Base-by-base conservation (phyloP, 2,329 filamentous ascomycete species). In the Xylaria sp. region DNA sequence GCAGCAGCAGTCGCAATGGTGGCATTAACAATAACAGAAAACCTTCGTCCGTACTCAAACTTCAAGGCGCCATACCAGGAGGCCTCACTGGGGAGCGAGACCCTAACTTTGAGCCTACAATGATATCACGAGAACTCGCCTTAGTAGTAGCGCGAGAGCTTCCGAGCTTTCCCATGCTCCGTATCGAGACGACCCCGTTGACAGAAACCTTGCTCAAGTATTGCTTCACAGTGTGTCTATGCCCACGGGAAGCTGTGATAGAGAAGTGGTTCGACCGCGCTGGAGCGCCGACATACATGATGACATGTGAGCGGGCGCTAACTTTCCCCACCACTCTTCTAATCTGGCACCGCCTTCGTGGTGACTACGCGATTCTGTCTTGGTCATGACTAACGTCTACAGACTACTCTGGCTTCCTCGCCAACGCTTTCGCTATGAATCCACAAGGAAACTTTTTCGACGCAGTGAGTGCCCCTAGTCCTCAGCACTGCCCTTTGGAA, bases 351-450 rank as follows among this genome's bases (percentile, higher is more conserved):
- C 15, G n/a, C 21, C 37, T 11, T 43, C 27, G 41, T 21, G 15
- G 46, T 38, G n/a, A 13, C 41, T 19, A 6, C 48, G 13, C 10
- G 11, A 31, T 47, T 23, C 21, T 35, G 11, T 19, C 9, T 33
- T 8, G 13, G 13, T 25, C 23, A 15, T 58, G 49, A 38, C 58
- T 70, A 41, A 71, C 57, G 23, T 25, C 1, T 10, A 10, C 31
- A 72, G 72, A 75, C 44, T 74, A 74, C 48, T 69, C 71, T 19
- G 70, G 72, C 15, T 74, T 74, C 31, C 70, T 75, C 1, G 71
- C 72, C 10, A 70, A 73, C 43, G 70, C 71, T 10, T 73, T 74
- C 43, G 70, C 73, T 17, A 74, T 74, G 72, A 75, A 75, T 27
- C 73, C 73, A 2, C 60, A 70, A 33, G 73, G 73, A 8, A 68